Evolutionary conservation across 2,329 filamentous ascomycete species (phyloP).

Genomic region (Alternaria atra): DNA sequence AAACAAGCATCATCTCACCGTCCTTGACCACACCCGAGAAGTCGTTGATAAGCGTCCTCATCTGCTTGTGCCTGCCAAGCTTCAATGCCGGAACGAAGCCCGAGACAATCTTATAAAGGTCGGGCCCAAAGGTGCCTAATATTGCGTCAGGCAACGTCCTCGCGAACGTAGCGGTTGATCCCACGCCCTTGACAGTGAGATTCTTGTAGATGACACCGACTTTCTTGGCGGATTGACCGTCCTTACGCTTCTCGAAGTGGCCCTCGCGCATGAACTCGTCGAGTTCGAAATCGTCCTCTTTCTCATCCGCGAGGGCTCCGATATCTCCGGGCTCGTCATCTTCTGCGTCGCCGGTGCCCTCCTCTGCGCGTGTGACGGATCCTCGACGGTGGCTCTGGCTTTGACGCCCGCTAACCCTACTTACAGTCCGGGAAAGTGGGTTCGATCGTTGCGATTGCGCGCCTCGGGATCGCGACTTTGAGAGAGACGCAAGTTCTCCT

Average conservation of each 20-base stretch:
- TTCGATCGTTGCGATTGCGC: conserved; percentile 35
- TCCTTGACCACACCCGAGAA: conserved; percentile 73
- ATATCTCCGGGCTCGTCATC: conserved; percentile 35
- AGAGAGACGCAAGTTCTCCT: conserved; percentile 64
- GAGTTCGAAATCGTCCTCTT: conserved; percentile 71
- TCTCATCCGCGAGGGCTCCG: conserved; percentile 52
- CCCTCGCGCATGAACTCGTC: conserved; percentile 76
- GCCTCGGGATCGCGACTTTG: conserved; percentile 50
- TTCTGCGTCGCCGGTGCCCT: conserved; percentile 13
- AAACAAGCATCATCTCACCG: conserved; percentile 76
- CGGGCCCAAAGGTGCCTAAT: conserved; percentile 80
- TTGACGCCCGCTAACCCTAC: conserved; percentile 38
- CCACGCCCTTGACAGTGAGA: conserved; percentile 76
- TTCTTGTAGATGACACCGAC: conserved; percentile 81
- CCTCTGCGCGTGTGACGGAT: conserved; percentile 24
- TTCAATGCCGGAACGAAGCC: conserved; percentile 63
- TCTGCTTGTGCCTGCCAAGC: conserved; percentile 59
- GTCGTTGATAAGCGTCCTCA: conserved; percentile 68
- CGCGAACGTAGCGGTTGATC: conserved; percentile 72
- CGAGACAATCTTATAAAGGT: conserved; percentile 72
- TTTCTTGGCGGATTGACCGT: conserved; percentile 75
- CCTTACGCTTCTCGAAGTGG: conserved; percentile 76
- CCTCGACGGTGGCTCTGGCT: conserved; percentile 20
- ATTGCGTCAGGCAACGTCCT: conserved; percentile 78
- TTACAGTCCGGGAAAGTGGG: conserved; percentile 36